phyloP scores from a whole-genome alignment of 352 stramenopile genomes.

The Globisporangium recalcitrans region DNA sequence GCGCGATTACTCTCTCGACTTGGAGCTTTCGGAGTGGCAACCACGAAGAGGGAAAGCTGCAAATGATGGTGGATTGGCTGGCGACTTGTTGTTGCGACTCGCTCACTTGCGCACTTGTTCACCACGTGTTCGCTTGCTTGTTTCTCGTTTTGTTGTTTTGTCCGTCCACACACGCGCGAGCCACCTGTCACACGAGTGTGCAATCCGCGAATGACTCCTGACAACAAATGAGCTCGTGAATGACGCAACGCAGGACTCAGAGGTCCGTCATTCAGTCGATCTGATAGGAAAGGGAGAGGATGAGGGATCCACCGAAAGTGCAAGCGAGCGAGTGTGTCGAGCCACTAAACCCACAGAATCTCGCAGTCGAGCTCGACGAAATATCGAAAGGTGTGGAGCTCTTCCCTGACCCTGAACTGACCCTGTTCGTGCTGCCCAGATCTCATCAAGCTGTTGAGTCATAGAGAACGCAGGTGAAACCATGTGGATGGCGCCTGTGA shows the following conservation, averaged over 20 bases:
- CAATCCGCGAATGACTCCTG: background rate
- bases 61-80: background rate
- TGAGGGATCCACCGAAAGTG: constrained; percentile 5
- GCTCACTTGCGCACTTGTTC: background rate
- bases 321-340: background rate
- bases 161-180: background rate
- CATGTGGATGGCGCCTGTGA: background rate
- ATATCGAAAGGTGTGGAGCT: background rate
- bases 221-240: background rate
- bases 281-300: background rate
- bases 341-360: background rate
- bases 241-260: background rate
- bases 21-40: background rate
- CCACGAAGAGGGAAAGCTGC: background rate
- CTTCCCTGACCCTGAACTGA: background rate
- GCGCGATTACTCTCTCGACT: background rate
- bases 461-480: background rate
- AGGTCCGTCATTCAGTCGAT: background rate
- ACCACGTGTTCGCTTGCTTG: background rate
- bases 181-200: background rate
- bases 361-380: background rate
- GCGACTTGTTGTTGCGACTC: background rate
- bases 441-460: background rate
- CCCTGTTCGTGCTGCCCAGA: background rate
- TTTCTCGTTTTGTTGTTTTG: background rate